Evolutionary conservation across 176 grass and related monocot species (phyloP).

Genomic region (Eragrostis curvula): DNA sequence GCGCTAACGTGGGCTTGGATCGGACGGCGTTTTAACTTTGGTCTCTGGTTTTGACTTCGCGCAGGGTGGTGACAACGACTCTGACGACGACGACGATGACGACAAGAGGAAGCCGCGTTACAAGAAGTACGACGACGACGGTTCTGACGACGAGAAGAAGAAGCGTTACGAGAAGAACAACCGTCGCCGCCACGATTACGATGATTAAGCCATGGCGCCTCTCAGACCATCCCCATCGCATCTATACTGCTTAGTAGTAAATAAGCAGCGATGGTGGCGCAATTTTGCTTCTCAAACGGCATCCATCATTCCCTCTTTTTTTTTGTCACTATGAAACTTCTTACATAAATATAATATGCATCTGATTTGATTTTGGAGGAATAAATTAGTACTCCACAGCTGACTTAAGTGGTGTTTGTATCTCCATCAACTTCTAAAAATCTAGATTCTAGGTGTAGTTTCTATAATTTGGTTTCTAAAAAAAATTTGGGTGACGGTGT

Average conservation of each 20-base stretch:
- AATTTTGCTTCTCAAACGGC: background rate
- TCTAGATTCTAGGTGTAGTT: no score
- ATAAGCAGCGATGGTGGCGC: background rate
- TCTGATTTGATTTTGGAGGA: background rate
- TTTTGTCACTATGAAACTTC: background rate
- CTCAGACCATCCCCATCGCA: no score
- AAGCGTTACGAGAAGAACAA: constrained; percentile 44
- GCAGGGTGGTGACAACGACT: constrained; percentile 1
- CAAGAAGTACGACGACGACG: constrained; percentile 39
- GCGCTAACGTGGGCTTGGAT: no score
- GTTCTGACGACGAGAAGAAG: constrained; percentile 37
- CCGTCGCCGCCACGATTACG: constrained; percentile 44
- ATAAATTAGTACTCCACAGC: background rate
- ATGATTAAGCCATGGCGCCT: background rate
- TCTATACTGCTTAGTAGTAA: background rate
- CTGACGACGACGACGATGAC: constrained; percentile 24
- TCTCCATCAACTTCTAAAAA: no score
- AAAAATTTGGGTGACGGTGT: no score
- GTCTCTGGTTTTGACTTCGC: background rate
- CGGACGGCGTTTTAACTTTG: background rate
- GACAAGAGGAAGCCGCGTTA: constrained; percentile 42
- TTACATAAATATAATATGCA: no score
- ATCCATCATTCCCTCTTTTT: background rate
- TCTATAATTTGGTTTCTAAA: no score
- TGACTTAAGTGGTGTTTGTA: no score